Base-by-base conservation (phyloP, 2,329 filamentous ascomycete genomes). In the Diaporthe humulicola region DNA sequence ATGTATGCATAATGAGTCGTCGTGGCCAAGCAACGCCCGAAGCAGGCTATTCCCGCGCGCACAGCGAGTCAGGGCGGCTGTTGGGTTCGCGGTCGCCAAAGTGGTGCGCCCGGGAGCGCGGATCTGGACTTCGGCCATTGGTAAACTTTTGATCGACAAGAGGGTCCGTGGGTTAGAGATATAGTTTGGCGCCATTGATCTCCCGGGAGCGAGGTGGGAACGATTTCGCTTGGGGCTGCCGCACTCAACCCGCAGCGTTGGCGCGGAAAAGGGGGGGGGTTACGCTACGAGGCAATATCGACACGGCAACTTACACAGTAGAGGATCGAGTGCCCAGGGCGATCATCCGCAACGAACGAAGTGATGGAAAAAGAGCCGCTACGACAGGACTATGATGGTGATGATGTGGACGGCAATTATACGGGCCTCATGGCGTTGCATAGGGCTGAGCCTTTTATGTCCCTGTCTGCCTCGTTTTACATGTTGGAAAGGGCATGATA, bases 131-230 rank as follows among this genome's bases (percentile, higher is more conserved):
- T 66, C 42, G 45, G 61, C 28, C 40, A 36, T 48, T 50, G 42
- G 33, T 19, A 54, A 22, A 38, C 33, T 40, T 30, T 12, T 69
- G 64, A 52, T 54, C 48, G n/a, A 54, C 48, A 30, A 40, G 64
- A 67, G 48, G 64, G 33, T 30, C 64, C 64, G 48, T 54, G 64
- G 48, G 64, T 69, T 40, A 69, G 48, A 69, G 64, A 69, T 69
- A 69, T 54, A 69, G 64, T 69, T 69, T 54, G 33, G n/a, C 64
- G 30, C 64, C 45, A 50, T 28, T 54, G 48, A 40, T 69, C 64
- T 69, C 48, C 64, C 64, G 48, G 48, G 45, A 54, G 33, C 45
- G 45, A 36, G 64, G 64, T 67, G 64, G 48, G 64, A 52, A 38
- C 28, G 19, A 67, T 30, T 52, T n/a, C 45, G 61, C 45, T 45